phyloP scores from a whole-genome alignment of 2,329 filamentous ascomycete species.

The Drechslerella stenobrocha region DNA sequence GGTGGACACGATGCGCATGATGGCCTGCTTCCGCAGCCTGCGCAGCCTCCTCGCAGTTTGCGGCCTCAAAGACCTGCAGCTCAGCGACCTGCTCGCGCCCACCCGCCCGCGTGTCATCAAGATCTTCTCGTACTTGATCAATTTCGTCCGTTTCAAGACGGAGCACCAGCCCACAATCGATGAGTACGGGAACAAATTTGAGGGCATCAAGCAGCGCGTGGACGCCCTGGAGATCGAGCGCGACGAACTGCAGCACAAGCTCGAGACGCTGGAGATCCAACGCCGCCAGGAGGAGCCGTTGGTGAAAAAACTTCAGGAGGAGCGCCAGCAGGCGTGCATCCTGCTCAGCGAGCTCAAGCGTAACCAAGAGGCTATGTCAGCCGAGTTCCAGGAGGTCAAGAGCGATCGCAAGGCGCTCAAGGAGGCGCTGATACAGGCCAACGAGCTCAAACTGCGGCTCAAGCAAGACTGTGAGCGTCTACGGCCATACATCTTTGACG shows the following conservation, averaged over 20 bases:
- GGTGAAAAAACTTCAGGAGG: constrained; percentile 78
- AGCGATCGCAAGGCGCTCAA: constrained; percentile 56
- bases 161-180: constrained; percentile 87
- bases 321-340: constrained; percentile 74
- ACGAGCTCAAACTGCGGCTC: constrained; percentile 61
- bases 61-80: constrained; percentile 89
- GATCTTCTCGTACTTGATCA: constrained; percentile 97
- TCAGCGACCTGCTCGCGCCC: constrained; percentile 86
- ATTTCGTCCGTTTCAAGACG: constrained; percentile 89
- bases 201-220: constrained; percentile 82
- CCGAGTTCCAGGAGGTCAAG: constrained; percentile 58
- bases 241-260: constrained; percentile 76
- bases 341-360: constrained; percentile 61
- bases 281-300: constrained; percentile 79
- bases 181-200: constrained; percentile 87
- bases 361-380: constrained; percentile 69
- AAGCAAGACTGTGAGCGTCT: constrained; percentile 87
- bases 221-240: constrained; percentile 84
- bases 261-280: constrained; percentile 79
- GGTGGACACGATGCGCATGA: constrained; percentile 84
- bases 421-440: constrained; percentile 39
- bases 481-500: constrained; percentile 87
- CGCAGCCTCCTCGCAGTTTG: constrained; percentile 80
- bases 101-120: constrained; percentile 87
- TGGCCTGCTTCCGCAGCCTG: constrained; percentile 91